Evolutionary conservation across 352 stramenopile genomes (phyloP).

Genomic region (Globisporangium ultimum): DNA sequence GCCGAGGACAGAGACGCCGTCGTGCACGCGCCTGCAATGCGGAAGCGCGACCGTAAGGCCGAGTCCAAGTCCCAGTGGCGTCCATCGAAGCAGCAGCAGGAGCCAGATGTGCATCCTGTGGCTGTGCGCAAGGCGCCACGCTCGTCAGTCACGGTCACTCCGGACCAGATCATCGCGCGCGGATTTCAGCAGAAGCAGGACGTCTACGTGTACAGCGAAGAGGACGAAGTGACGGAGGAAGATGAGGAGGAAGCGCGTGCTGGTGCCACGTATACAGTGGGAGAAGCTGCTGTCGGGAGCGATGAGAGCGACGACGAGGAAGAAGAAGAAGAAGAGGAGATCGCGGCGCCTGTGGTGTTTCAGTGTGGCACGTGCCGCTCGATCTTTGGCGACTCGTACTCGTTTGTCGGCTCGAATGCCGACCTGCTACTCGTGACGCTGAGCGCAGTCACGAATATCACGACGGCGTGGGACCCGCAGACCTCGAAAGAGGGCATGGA

Average conservation of each 20-base stretch:
- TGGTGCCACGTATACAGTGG: neutral
- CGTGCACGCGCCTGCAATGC: neutral
- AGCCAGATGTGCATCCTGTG: neutral
- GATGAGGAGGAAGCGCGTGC: slow-evolving; percentile 34
- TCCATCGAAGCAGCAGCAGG: neutral
- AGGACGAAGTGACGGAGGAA: slow-evolving; percentile 11
- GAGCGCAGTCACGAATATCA: slow-evolving; percentile 68
- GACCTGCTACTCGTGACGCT: slow-evolving; percentile 73
- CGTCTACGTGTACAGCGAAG: slow-evolving; percentile 4
- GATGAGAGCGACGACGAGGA: slow-evolving; percentile 23
- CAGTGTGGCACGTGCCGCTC: slow-evolving; percentile 80
- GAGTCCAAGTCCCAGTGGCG: too few relatives aligned
- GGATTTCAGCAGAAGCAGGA: slow-evolving; percentile 4
- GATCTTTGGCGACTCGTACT: slow-evolving; percentile 83
- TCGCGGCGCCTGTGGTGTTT: slow-evolving; percentile 72
- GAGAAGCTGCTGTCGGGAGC: slow-evolving; percentile 8
- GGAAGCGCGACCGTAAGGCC: slow-evolving; percentile 1
- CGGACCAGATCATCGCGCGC: slow-evolving; percentile 13
- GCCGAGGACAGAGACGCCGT: slow-evolving; percentile 16
- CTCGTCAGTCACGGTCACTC: slow-evolving; percentile 10
- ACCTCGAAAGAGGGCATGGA: slow-evolving; percentile 51
- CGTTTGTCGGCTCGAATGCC: slow-evolving; percentile 74
- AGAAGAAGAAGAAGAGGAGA: slow-evolving; percentile 49
- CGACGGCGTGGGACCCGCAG: slow-evolving; percentile 32
- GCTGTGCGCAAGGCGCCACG: slow-evolving; percentile 3